A percentile compares a stretch with the other conserved stretches of the same genome.
Evolutionary conservation across 768 basidiomycete genomes (phyloP).

Genomic region (Asterophora lycoperdoides): DNA sequence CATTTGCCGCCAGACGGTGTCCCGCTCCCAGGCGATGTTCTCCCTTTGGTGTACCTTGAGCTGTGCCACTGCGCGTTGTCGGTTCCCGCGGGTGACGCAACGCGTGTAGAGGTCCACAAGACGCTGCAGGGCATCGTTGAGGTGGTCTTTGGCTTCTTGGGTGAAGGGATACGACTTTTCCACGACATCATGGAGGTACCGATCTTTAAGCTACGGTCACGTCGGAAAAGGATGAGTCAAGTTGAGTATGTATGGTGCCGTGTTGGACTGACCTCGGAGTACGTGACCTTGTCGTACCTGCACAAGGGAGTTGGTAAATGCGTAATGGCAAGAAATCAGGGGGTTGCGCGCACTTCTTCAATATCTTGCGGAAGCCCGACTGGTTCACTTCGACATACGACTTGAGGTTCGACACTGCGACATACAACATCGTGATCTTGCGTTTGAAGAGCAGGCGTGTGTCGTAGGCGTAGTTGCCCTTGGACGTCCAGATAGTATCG

Average conservation of each 20-base stretch:
- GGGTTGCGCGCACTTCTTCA: conserved; percentile 80
- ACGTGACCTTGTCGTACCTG: conserved; percentile 93
- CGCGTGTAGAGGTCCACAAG: conserved; percentile 77
- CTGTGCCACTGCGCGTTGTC: conserved; percentile 66
- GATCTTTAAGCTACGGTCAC: conserved; percentile 59
- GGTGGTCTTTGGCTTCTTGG: conserved; percentile 51
- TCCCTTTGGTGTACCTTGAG: conserved; percentile 85
- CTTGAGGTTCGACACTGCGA: conserved; percentile 68
- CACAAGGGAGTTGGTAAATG: not conserved
- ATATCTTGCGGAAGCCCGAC: conserved; percentile 90
- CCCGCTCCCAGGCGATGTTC: conserved; percentile 94
- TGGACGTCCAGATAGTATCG: conserved; percentile 72
- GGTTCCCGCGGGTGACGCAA: conserved; percentile 77
- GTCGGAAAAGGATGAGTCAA: not conserved
- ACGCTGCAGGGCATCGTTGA: conserved; percentile 52
- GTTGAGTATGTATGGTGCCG: not conserved
- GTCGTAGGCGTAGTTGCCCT: conserved; percentile 78
- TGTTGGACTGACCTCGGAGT: conserved; percentile 45
- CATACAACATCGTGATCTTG: conserved; percentile 77
- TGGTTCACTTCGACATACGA: conserved; percentile 91
- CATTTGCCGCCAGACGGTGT: conserved; percentile 98
- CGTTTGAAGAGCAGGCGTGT: conserved; percentile 85
- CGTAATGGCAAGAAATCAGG: not conserved
- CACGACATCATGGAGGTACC: conserved; percentile 69
- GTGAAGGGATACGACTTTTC: conserved; percentile 68